Conservation (phyloP, 73 alveolate species). For the Strombidium stylifer region DNA sequence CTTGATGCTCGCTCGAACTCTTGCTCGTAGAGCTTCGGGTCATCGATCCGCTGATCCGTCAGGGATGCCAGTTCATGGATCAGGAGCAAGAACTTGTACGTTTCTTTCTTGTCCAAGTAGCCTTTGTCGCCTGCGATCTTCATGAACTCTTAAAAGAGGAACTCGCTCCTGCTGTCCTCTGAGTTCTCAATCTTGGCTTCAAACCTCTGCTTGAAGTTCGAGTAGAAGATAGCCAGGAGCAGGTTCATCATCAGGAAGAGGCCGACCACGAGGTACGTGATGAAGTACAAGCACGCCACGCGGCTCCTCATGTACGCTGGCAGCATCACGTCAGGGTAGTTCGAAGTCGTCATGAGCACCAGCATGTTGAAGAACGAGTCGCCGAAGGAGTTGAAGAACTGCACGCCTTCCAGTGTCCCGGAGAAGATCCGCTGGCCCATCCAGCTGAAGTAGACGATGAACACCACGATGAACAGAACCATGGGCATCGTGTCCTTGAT, state of each 20-base stretch:
- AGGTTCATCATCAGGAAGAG: conserved; percentile 46
- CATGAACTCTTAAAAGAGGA: conserved; percentile 9
- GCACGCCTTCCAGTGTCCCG: conserved; percentile 54
- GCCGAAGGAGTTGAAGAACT: conserved; percentile 28
- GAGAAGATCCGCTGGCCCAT: conserved; percentile 24
- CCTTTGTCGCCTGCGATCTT: conserved; percentile 42
- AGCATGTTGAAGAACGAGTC: conserved; percentile 31
- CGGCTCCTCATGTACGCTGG: conserved; percentile 43
- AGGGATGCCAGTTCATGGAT: conserved; percentile 15
- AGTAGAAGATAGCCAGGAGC: conserved; percentile 49
- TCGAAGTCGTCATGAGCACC: conserved; percentile 55
- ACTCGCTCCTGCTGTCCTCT: conserved; percentile 15
- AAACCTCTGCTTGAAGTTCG: conserved; percentile 39
- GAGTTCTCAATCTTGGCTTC: conserved; percentile 15
- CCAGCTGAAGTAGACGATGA: conserved; percentile 36
- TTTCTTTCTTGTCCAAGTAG: conserved; percentile 24
- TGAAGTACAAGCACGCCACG: conserved; percentile 16
- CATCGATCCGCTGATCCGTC: no score
- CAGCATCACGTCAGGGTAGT: conserved; percentile 65
- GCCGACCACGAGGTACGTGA: conserved; percentile 37
- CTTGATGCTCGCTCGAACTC: no score
- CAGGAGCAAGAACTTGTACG: conserved; percentile 15
- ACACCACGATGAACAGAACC: conserved; percentile 21
- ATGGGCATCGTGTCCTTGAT: conserved; percentile 29
- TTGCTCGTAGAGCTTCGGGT: no score